Base-by-base conservation (phyloP, 2,329 filamentous ascomycete species). In the Phialemoniopsis sp. region DNA sequence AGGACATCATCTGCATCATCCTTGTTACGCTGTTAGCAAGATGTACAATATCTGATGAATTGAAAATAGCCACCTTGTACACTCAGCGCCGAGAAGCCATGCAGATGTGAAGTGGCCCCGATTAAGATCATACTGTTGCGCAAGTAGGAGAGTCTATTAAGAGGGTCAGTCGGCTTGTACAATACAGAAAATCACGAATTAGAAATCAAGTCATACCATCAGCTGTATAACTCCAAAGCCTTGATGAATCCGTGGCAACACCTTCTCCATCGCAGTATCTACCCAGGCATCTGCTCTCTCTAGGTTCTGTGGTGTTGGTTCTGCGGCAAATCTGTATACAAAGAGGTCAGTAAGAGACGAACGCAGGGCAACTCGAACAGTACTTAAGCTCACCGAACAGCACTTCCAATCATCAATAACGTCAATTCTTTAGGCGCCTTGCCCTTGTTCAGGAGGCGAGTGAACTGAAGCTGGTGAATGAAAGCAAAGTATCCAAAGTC, bases 1-100 rank as follows among this genome's bases (percentile, higher is more conserved):
- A 16, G 5, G 43, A 45, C 43, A 45, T 45, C 36, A 45, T 42
- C 29, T 45, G 43, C 43, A 45, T 45, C 43, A 45, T 45, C 18
- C 33, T 42, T 5, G 34, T 9, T 8, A 5, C 5, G 5, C 4
- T 10, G 17, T 19, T 9, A 16, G 13, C n/a, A 13, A 13, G 6
- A 5, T 34, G 14, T 14, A 5, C 8, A 29, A 14, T 38, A 17
- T 13, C 6, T 21, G 12, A 5, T 13, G 12, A 12, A 4, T 12
- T 28, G 17, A 29, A 13, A 16, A 13, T 19, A 10, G 19, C 43
- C 19, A 43, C 43, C 43, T 42, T 12, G 43, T 37, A 31, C 40
- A 45, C 17, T 45, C 43, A 5, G 40, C 43, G 10, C 43, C 37
- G n/a, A 45, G 26, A 5, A 45, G 29, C 43, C 43, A 45, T 6